phyloP scores from a whole-genome alignment of 495 filamentous ascomycete species.

The Penicillium diatomitis region DNA sequence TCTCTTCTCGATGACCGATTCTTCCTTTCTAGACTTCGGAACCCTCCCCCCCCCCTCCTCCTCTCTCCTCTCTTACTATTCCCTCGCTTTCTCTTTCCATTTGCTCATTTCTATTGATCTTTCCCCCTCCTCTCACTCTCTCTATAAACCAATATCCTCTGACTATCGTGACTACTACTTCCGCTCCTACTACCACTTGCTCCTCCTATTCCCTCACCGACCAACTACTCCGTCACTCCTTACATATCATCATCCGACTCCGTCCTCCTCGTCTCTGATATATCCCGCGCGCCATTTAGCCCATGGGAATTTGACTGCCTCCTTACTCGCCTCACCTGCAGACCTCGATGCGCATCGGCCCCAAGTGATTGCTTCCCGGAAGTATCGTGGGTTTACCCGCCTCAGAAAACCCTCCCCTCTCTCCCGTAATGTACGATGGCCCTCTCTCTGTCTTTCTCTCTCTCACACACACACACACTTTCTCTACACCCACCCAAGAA shows the following conservation, averaged over 20 bases:
- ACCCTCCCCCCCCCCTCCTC: neutral
- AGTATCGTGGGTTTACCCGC: constrained; percentile 6
- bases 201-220: constrained; percentile 6
- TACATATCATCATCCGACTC: constrained; percentile 10
- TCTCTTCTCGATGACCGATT: neutral
- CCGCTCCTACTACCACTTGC: constrained; percentile 8
- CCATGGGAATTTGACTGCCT: constrained; percentile 10
- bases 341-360: constrained; percentile 11
- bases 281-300: neutral
- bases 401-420: constrained; percentile 5
- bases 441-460: neutral
- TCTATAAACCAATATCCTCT: too few species aligned
- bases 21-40: neutral
- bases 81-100: constrained; percentile 9
- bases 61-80: constrained; percentile 21
- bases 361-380: constrained; percentile 15
- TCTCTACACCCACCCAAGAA: too few species aligned
- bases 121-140: constrained; percentile 2
- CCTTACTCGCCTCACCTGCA: constrained; percentile 20
- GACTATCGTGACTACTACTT: too few species aligned
- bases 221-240: constrained; percentile 24
- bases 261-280: neutral
- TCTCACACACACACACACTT: too few species aligned
- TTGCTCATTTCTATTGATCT: constrained; percentile 10
- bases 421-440: constrained; percentile 7